Evolutionary conservation across 164 flowering plant genomes (phyloP).

Genomic region (Hamamelis virginiana): DNA sequence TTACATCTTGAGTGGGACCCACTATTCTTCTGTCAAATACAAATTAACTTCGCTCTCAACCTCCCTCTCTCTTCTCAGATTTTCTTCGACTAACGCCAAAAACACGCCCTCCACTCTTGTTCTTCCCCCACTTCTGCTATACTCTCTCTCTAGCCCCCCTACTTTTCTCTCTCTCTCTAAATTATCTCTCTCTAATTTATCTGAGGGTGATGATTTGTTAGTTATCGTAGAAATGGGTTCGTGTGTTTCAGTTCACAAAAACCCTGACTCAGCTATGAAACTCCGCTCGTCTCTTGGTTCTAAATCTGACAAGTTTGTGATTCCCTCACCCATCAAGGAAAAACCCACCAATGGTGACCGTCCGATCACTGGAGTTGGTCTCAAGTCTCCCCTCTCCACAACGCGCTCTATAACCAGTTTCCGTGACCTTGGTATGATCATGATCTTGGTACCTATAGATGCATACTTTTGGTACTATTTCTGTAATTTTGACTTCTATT

Average conservation of each 20-base stretch:
- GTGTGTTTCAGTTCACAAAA: conserved; percentile 45
- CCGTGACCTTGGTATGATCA: conserved; percentile 29
- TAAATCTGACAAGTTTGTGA: conserved; percentile 26
- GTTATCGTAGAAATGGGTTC: conserved; percentile 44
- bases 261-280: conserved; percentile 41
- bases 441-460: background rate
- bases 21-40: too few species aligned
- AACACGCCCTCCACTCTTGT: conserved; percentile 6
- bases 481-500: background rate
- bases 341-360: conserved; percentile 19
- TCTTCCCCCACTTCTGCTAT: background rate
- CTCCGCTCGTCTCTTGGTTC: conserved; percentile 26
- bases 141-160: background rate
- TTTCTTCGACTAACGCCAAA: background rate
- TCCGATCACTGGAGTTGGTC: conserved; percentile 20
- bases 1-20: too few species aligned
- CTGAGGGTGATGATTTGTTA: background rate
- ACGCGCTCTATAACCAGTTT: conserved; percentile 11
- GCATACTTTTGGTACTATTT: background rate
- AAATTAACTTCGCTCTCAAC: background rate
- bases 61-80: background rate
- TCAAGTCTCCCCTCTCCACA: conserved; percentile 26
- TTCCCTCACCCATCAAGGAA: conserved; percentile 43
- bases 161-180: background rate
- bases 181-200: background rate